A percentile compares a stretch with the other conserved stretches of the same genome.
Evolutionary conservation across 495 filamentous ascomycete genomes (phyloP).

Genomic region (Penicillium chermesinum): DNA sequence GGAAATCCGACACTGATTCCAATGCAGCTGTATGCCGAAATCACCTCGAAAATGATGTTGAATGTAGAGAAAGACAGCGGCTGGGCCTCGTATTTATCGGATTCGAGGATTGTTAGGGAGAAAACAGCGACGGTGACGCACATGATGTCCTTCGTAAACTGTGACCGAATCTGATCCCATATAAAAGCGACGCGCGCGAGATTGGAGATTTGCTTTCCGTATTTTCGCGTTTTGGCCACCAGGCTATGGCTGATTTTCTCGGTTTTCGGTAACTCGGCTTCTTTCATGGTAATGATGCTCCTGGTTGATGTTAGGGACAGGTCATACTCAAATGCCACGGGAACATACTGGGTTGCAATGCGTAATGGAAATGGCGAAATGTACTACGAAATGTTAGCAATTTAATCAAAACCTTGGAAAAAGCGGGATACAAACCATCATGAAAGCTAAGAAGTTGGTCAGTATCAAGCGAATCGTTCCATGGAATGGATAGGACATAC

Average conservation of each 20-base stretch:
- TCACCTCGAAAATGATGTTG: slow-evolving; percentile 79
- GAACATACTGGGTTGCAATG: slow-evolving; percentile 44
- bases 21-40: slow-evolving; percentile 82
- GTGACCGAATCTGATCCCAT: slow-evolving; percentile 60
- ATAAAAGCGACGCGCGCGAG: slow-evolving; percentile 44
- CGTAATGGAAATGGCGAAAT: slow-evolving; percentile 53
- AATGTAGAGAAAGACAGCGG: slow-evolving; percentile 74
- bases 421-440: slow-evolving; percentile 60
- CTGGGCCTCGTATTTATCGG: slow-evolving; percentile 54
- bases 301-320: neutral
- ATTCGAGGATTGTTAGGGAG: slow-evolving; percentile 68
- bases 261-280: too few relatives aligned
- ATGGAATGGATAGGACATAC: slow-evolving; percentile 11
- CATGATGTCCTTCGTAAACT: slow-evolving; percentile 84
- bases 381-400: slow-evolving; percentile 40
- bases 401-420: too few relatives aligned
- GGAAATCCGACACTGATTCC: slow-evolving; percentile 71
- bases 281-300: neutral
- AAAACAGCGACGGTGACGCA: slow-evolving; percentile 70
- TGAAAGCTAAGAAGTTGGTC: slow-evolving; percentile 48
- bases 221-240: neutral
- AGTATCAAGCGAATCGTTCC: slow-evolving; percentile 9
- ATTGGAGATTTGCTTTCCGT: slow-evolving; percentile 4
- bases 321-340: neutral
- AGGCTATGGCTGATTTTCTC: neutral